phyloP scores from a whole-genome alignment of 1,139 yeast genomes.

The Kodamaea alishanica region DNA sequence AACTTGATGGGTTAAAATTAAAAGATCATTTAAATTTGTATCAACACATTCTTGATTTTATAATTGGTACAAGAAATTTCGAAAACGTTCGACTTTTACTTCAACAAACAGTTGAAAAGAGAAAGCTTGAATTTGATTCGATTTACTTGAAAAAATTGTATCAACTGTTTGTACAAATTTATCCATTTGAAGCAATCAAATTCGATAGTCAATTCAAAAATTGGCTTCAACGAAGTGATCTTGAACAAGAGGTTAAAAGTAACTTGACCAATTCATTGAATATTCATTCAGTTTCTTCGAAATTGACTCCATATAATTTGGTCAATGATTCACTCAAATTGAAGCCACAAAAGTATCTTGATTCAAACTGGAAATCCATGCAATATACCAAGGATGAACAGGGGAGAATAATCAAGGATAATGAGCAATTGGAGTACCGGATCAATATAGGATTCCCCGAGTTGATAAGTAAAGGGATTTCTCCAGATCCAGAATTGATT shows the following conservation, averaged over 20 bases:
- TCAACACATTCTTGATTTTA: conserved; percentile 6
- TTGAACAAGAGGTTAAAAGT: not conserved
- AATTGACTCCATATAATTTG: conserved; percentile 28
- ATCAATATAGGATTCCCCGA: conserved; percentile 34
- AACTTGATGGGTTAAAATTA: conserved; percentile 6
- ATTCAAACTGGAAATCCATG: conserved; percentile 21
- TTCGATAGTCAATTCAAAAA: conserved; percentile 21
- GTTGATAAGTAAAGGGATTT: conserved; percentile 31
- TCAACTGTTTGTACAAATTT: conserved; percentile 31
- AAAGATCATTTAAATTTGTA: conserved; percentile 1
- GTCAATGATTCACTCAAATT: conserved; percentile 15
- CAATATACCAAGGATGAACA: conserved; percentile 15
- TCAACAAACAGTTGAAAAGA: conserved; percentile 16
- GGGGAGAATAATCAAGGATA: conserved; percentile 14
- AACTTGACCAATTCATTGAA: conserved; percentile 11
- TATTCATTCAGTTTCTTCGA: conserved; percentile 26
- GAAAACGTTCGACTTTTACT: conserved; percentile 13
- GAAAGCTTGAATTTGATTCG: conserved; percentile 18
- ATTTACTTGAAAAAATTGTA: conserved; percentile 24
- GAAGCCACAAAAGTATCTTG: conserved; percentile 18
- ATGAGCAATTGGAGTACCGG: conserved; percentile 32
- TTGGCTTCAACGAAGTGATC: conserved; percentile 21
- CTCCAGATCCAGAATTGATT: conserved; percentile 32
- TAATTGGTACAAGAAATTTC: conserved; percentile 4
- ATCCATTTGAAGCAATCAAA: conserved; percentile 30